These are phyloP conservation scores for Schizophyllum amplum DNA, from an alignment of 1,284 basidiomycete species.

Conservation along the genomic window DNA sequence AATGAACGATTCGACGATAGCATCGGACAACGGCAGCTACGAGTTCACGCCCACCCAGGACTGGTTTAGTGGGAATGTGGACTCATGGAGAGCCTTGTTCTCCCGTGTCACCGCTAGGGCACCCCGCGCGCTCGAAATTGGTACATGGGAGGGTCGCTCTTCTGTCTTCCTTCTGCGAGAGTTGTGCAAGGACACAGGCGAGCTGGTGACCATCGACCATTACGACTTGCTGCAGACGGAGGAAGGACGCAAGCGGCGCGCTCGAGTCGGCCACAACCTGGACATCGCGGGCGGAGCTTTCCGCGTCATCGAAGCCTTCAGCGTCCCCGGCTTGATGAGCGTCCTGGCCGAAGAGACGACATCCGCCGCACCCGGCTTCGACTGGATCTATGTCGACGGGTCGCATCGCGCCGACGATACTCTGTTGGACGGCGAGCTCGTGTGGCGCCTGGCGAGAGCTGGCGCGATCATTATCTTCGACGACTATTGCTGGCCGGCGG, in stretches of 20 bases:
- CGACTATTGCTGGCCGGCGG: slow-evolving; percentile 45
- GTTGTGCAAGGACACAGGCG: slow-evolving; percentile 35
- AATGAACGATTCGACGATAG: not conserved
- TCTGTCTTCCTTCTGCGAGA: slow-evolving; percentile 43
- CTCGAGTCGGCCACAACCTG: slow-evolving; percentile 41
- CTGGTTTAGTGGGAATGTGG: slow-evolving; percentile 43
- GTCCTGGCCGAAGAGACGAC: slow-evolving; percentile 39
- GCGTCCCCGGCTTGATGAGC: slow-evolving; percentile 40
- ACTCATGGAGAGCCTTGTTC: slow-evolving; percentile 34
- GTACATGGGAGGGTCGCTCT: slow-evolving; percentile 57
- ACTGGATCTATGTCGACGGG: slow-evolving; percentile 54
- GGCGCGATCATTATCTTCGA: slow-evolving; percentile 49
- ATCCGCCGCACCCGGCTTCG: slow-evolving; percentile 30
- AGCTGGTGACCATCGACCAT: slow-evolving; percentile 48
- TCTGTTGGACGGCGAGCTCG: slow-evolving; percentile 48
- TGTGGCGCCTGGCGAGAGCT: slow-evolving; percentile 44
- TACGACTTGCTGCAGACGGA: slow-evolving; percentile 45
- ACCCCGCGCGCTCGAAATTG: slow-evolving; percentile 49
- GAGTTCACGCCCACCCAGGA: slow-evolving; percentile 47
- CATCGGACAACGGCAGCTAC: slow-evolving; percentile 1
- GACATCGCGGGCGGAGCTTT: slow-evolving; percentile 31
- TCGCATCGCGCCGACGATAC: slow-evolving; percentile 54
- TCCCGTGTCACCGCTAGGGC: slow-evolving; percentile 23
- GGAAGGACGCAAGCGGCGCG: slow-evolving; percentile 37
- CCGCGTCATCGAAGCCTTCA: slow-evolving; percentile 44